These are phyloP conservation scores for Pythium dissimile DNA, from an alignment of 352 stramenopile species.

Conservation along the genomic window DNA sequence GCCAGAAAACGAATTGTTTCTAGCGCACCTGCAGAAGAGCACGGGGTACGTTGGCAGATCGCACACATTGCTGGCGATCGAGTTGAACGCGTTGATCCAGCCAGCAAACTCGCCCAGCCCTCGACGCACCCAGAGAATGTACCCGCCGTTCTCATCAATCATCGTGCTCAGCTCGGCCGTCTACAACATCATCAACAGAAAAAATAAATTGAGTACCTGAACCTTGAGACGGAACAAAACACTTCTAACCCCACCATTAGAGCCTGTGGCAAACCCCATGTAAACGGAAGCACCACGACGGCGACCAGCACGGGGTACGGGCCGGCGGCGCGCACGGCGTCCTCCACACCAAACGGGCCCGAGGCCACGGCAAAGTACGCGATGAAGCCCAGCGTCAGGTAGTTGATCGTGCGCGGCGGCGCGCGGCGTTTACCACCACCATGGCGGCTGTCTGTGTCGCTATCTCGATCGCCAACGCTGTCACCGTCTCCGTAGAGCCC, in stretches of 20 bases:
- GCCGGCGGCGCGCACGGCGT: constrained; percentile 67
- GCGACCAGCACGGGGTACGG: constrained; percentile 69
- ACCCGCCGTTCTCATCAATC: constrained; percentile 83
- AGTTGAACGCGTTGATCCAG: constrained; percentile 86
- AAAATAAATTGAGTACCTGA: neutral
- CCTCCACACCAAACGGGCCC: constrained; percentile 76
- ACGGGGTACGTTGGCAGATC: constrained; percentile 83
- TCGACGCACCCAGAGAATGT: constrained; percentile 83
- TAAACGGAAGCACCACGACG: constrained; percentile 71
- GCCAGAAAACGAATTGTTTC: neutral
- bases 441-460: constrained; percentile 11
- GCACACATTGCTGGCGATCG: constrained; percentile 80
- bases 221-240: neutral
- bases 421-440: constrained; percentile 30
- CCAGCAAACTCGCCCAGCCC: constrained; percentile 76
- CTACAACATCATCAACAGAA: constrained; percentile 22
- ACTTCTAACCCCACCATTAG: constrained; percentile 53
- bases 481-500: constrained; percentile 6
- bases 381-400: constrained; percentile 81
- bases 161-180: constrained; percentile 81
- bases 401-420: constrained; percentile 62
- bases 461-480: constrained; percentile 1
- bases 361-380: constrained; percentile 81
- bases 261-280: constrained; percentile 79
- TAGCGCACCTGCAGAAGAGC: constrained; percentile 61